Base-by-base conservation (phyloP, 2,329 filamentous ascomycete genomes). In the Aspergillus uvarum region DNA sequence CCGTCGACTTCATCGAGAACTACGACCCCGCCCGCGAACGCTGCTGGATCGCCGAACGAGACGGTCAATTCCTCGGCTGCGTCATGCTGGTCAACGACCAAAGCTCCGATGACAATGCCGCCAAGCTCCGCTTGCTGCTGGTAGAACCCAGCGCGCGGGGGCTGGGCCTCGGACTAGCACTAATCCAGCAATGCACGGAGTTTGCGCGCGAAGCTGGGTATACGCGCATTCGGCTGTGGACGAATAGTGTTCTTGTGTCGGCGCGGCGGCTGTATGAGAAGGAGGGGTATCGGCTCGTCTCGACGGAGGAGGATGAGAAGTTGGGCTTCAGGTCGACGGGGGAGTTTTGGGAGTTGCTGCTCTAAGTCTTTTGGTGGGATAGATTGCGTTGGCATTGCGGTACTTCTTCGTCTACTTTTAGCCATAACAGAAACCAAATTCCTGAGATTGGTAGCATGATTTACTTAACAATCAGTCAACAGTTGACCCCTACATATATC, bases 41-140 rank as follows among this genome's bases (percentile, higher is more conserved):
- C 8, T 71, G 68, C 52, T 70, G 68, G 68, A 66, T 71, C 29
- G 69, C 69, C 16, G 67, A 71, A 71, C 47, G 55, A 29, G 59
- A 64, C 7, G 60, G 32, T 59, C 32, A 61, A 11, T 61, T 62
- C 14, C 60, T 70, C n/a, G 69, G 69, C 42, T 64, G 61, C 31
- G 58, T 71, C 3, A 70, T 71, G 68, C 57, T 71, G 4, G 63
- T 70, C 21, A 65, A 66, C 22, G 68, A 70, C 32, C 47, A 49
- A 24, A 54, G 57, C 0, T 49, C 62, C 16, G 14, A 49, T 12
- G 11, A 16, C 11, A 58, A 66, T 52, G 61, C 61, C 0, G 69
- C 69, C 7, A 70, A 67, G 29, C 63, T 70, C 22, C 66, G 69
- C n/a, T 54, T 71, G 7, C 48, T 70, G 1, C 57, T 69, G 4